phyloP scores from a whole-genome alignment of 2,329 filamentous ascomycete species.

The Alternaria triticimaculans region DNA sequence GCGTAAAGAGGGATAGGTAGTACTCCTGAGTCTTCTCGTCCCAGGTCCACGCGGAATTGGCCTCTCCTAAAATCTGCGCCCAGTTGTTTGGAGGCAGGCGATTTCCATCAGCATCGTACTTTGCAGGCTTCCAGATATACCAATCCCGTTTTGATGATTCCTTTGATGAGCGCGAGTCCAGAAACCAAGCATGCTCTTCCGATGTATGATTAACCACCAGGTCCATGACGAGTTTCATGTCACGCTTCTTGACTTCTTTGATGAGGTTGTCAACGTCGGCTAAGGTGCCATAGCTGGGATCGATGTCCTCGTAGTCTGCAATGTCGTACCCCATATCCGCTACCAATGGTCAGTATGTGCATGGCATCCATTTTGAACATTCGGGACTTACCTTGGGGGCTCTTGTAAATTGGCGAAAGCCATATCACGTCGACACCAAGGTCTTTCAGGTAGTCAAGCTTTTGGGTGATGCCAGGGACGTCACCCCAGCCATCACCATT shows the following conservation, averaged over 20 bases:
- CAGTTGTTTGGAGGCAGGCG: conserved; percentile 79
- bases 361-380: neutral
- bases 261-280: conserved; percentile 50
- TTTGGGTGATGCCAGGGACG: conserved; percentile 62
- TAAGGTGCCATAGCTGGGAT: conserved; percentile 49
- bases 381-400: conserved; percentile 42
- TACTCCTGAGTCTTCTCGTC: conserved; percentile 75
- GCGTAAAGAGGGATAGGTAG: conserved; percentile 77
- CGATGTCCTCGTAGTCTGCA: conserved; percentile 50
- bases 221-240: conserved; percentile 51
- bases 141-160: conserved; percentile 58
- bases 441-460: conserved; percentile 62
- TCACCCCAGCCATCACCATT: conserved; percentile 64
- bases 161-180: conserved; percentile 59
- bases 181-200: conserved; percentile 62
- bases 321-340: conserved; percentile 54
- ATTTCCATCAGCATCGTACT: conserved; percentile 61
- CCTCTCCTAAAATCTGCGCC: conserved; percentile 62
- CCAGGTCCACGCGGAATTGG: conserved; percentile 71
- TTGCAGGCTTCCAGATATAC: conserved; percentile 62
- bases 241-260: conserved; percentile 43
- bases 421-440: conserved; percentile 52
- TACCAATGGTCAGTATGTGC: neutral
- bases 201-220: conserved; percentile 53
- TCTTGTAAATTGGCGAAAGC: conserved; percentile 53